Base-by-base conservation (phyloP, 768 basidiomycete species). In the Suillus subluteus region DNA sequence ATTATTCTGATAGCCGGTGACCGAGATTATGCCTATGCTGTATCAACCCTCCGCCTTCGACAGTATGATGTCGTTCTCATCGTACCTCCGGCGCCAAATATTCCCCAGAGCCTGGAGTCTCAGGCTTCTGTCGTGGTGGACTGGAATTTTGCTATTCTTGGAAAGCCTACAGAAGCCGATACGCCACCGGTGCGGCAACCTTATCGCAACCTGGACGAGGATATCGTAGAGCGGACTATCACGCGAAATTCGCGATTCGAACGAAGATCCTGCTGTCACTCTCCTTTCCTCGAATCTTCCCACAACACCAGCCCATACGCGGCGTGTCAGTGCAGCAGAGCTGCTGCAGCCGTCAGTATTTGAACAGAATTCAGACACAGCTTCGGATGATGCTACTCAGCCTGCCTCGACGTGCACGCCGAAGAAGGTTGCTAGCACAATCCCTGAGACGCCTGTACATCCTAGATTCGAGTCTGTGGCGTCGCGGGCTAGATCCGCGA, bases 1-100 rank as follows among this genome's bases (percentile, higher is more conserved):
- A 76, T 90, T 69, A 75, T 91, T 54, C 78, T 92, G 44, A 87
- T 92, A 70, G 83, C 89, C 0, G 88, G 86, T 21, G 89, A 91
- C 74, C 82, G 88, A 50, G 89, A 91, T 73, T 86, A 89, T 69
- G 84, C 85, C 5, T 91, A 89, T 71, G 85, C 86, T n/a, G 74
- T 89, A 55, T 85, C 89, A 2, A 79, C 80, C 43, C 76, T 91
- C 58, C 83, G 85, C 40, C 79, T 86, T 62, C 83, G 88, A 65
- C 77, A 78, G 55, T 88, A 87, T 72, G 76, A 79, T 21, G 82
- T 90, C 43, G 77, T 89, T 56, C 68, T 90, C 32, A 75, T 90
- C 54, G 79, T 81, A 52, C 82, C 83, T 6, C 69, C 78, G 3
- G 68, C 74, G 40, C 74, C 78, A 18, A 75, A 74, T 9, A 73